Evolutionary conservation across 148 eudicot species (phyloP).

Genomic region (Talinum fruticosum): DNA sequence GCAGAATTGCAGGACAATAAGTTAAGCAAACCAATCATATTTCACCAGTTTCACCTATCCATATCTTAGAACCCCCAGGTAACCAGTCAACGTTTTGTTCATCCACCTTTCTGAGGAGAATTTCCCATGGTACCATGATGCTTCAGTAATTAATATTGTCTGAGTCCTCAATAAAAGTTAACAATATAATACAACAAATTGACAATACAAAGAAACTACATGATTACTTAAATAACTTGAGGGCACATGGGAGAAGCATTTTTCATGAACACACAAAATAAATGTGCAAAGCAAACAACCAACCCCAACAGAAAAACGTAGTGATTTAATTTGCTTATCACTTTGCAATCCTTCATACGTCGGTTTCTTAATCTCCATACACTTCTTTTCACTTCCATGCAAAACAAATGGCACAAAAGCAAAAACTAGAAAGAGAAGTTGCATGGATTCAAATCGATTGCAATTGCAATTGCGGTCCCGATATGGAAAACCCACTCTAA

Average conservation of each 20-base stretch:
- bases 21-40: not conserved
- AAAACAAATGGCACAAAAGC: not conserved
- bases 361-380: no score
- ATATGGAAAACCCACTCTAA: no score
- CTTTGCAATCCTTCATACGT: no score
- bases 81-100: not conserved
- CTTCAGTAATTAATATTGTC: not conserved
- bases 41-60: no score
- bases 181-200: not conserved
- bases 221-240: not conserved
- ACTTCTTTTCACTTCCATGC: not conserved
- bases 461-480: no score
- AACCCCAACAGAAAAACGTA: no score
- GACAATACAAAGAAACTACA: not conserved
- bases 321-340: no score
- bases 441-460: no score
- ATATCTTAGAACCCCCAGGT: not conserved
- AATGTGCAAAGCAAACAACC: no score
- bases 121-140: not conserved
- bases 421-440: not conserved
- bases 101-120: not conserved
- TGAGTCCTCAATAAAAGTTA: no score
- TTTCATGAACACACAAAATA: not conserved
- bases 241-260: not conserved
- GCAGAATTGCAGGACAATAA: not conserved